These are phyloP conservation scores for Arthrinium phaeospermum DNA, from an alignment of 2,329 filamentous ascomycete species.

Conservation along the genomic window DNA sequence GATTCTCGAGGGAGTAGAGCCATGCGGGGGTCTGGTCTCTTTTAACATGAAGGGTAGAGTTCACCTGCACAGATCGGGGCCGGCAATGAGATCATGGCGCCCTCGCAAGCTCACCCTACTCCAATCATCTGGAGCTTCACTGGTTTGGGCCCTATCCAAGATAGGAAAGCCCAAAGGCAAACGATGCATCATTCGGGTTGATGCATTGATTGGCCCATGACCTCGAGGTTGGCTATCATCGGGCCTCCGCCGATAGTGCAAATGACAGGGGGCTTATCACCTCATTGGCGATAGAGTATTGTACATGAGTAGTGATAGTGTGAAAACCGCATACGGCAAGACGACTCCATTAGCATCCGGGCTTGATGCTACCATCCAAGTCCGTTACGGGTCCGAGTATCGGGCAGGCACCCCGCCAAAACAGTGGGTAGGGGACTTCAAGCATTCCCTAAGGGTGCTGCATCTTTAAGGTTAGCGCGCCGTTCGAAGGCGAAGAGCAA, in stretches of 20 bases:
- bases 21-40: background rate
- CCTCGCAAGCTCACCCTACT: background rate
- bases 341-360: background rate
- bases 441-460: background rate
- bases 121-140: background rate
- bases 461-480: background rate
- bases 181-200: background rate
- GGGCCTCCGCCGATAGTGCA: background rate
- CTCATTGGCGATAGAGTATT: background rate
- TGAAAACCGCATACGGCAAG: background rate
- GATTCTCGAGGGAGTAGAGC: background rate
- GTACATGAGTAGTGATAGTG: background rate
- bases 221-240: background rate
- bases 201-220: background rate
- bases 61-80: background rate
- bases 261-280: background rate
- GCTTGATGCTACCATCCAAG: background rate
- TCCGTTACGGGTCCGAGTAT: constrained; percentile 5
- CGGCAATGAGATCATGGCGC: background rate
- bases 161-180: constrained; percentile 7
- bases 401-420: background rate
- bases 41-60: background rate
- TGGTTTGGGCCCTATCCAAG: constrained; percentile 3
- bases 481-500: background rate
- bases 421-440: background rate